These are phyloP conservation scores for Melanogaster broomeanus DNA, from an alignment of 768 basidiomycete species.

Conservation along the genomic window DNA sequence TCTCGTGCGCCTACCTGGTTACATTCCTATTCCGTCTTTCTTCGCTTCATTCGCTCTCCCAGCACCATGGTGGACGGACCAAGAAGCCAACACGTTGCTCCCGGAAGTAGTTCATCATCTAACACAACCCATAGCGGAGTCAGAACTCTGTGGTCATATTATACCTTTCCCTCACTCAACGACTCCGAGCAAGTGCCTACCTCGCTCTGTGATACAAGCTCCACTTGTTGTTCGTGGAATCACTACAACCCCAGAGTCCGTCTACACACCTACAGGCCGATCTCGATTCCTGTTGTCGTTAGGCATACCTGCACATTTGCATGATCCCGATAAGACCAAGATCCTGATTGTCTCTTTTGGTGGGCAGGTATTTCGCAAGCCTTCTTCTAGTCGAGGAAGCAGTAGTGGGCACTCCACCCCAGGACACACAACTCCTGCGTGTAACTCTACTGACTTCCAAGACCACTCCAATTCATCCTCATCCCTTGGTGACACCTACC, in stretches of 20 bases:
- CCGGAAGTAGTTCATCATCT: constrained; percentile 48
- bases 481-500: not conserved
- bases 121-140: constrained; percentile 27
- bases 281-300: constrained; percentile 52
- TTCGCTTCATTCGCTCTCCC: constrained; percentile 52
- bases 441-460: not conserved
- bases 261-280: constrained; percentile 59
- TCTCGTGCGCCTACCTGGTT: constrained; percentile 68
- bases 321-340: constrained; percentile 50
- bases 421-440: constrained; percentile 19
- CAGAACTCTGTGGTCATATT: constrained; percentile 41
- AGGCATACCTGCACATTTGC: constrained; percentile 55
- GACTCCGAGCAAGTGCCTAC: constrained; percentile 19
- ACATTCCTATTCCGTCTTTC: constrained; percentile 80
- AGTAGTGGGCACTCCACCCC: constrained; percentile 39
- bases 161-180: constrained; percentile 38
- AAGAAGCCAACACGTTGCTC: constrained; percentile 44
- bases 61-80: constrained; percentile 63
- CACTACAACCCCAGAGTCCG: constrained; percentile 31
- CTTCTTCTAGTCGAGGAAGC: constrained; percentile 29
- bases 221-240: constrained; percentile 75
- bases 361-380: constrained; percentile 69
- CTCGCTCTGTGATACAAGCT: constrained; percentile 47
- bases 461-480: not conserved
- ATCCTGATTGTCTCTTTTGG: constrained; percentile 82